Evolutionary conservation across 345 rosid species (phyloP), one percentile per base, ranked within the genome.

Genomic region (Gossypium longicalyx): DNA sequence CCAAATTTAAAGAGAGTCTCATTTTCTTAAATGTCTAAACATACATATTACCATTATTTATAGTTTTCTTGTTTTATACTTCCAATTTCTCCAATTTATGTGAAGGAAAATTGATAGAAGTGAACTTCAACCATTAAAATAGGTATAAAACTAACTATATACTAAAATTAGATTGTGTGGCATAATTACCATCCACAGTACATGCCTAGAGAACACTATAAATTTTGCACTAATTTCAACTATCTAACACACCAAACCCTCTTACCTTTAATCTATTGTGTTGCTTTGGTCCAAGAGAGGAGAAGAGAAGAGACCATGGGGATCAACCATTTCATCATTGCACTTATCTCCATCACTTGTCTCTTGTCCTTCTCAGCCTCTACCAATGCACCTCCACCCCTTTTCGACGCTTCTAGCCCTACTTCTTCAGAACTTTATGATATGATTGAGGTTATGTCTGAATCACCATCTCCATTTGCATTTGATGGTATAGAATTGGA

Each of bases 271-370:
- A 45, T 16, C 29, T 59, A 19, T 13, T 70, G 23, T 2, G 5
- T 59, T 9, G 12, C 16, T 15, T 56, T 9, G 49, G 1, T 6
- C 17, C n/a, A 19, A 69, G 20, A n/a, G 59, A 19, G 61, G 27
- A n/a, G 25, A n/a, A 53, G 20, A 73, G 71, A 72, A 51, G 53
- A 23, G 19, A 51, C 44, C 22, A 81, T 79, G 84, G 76, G 54
- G 64, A n/a, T 73, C 22, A 70, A 47, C 56, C 41, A 45, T 5
- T 45, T 51, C 47, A 71, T 75, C 66, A 3, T 72, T 44, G 23
- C 81, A 43, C 67, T 77, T 22, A 12, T 72, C n/a, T 20, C 73
- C 63, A 20, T 74, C 47, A 63, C 67, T 64, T 59, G 71, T 61
- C 70, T 78, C 60, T 65, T 71, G 20, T 57, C 69, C 20, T 49